Evolutionary conservation across 176 grass and related monocot species (phyloP), one percentile per base, ranked within the genome.

Genomic region (Chrysopogon serrulatus): DNA sequence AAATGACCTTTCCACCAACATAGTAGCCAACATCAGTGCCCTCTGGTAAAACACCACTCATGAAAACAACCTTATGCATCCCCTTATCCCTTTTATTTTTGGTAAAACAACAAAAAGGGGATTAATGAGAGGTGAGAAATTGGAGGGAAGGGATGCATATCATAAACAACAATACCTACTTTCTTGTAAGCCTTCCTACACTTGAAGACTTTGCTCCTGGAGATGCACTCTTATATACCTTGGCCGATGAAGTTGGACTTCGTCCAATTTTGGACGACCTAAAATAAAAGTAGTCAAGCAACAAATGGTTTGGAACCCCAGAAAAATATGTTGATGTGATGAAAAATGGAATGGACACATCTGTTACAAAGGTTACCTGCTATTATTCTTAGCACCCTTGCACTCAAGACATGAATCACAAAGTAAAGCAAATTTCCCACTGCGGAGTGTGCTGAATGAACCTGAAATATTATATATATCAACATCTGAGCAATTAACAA

Each of bases 1-100:
- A 73, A 65, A 81, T 75, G 85, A 95, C 93, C 93, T 95, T 95
- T 79, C 93, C 90, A 30, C 90, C 87, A 78, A 95, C 87, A 86
- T 92, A 95, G 86, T 95, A 95, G 34, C 87, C 93, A 14, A 95
- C 93, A 77, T 90, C 90, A 24, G 93, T 81, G 54, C 93, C 93
- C 75, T 95, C 87, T 26, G 79, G 82, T 73, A 95, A 86, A 76
- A 95, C 41, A 57, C 88, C 85, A 67, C 84, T 95, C 93, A 95
- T 92, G 81, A 95, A 95, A 66, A 90, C 93, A 76, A 95, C 79
- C 69, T 88, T 95, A 82, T 95, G 90, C 69, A 92, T 56, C 33
- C 90, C 90, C 34, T 88, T 34, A 67, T 95, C 93, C 85, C 90
- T 94, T 77, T 68, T 90, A 65, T 54, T 68, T 90, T 71, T 54